Base-by-base conservation (phyloP, 306 rosid species). In the Phaseolus lunatus region DNA sequence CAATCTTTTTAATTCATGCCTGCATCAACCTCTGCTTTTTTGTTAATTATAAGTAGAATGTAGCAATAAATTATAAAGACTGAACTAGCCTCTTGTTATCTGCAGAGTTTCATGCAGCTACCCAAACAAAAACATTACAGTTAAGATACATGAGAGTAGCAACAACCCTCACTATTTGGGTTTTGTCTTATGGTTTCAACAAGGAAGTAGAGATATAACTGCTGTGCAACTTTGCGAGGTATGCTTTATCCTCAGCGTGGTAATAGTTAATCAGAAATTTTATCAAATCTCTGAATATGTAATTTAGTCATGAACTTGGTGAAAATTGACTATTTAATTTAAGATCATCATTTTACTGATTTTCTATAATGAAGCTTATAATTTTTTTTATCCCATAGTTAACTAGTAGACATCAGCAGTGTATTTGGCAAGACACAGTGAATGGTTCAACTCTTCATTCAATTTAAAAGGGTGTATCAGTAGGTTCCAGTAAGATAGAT, bases 161-260 rank as follows among this genome's bases (percentile, higher is more conserved):
- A 44, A 67, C 76, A 72, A 87, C 68, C 98, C 98, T 76, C 39
- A 88, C 53, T 94, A 80, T 78, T 87, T 94, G 82, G 97, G 92
- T 62, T 94, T 92, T 87, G 97, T 88, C 53, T 44, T 94, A 57
- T 86, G 93, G 93, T 88, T 68, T 84, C 98, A 94, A 74, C 98
- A 92, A 82, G 98, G 97, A 79, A 89, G 39, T 63, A 90, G 88
- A 58, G 97, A 94, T 64, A 92, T 92, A 81, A 88, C 97, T 26
- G 97, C 97, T 33, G 93, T 90, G 45, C 98, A 88, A 70, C 91
- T 90, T 35, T 94, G 98, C 33, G 97, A 94, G 97, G 95, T 94
- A 50, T 18, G 86, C 14, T 48, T 57, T 82, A 63, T 23, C 59
- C 76, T 68, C 74, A 48, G 69, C 71, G 1, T 77, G 41, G 41